These are phyloP conservation scores for Sanghuangporus baumii DNA, from an alignment of 1,284 basidiomycete genomes.

Conservation along the genomic window DNA sequence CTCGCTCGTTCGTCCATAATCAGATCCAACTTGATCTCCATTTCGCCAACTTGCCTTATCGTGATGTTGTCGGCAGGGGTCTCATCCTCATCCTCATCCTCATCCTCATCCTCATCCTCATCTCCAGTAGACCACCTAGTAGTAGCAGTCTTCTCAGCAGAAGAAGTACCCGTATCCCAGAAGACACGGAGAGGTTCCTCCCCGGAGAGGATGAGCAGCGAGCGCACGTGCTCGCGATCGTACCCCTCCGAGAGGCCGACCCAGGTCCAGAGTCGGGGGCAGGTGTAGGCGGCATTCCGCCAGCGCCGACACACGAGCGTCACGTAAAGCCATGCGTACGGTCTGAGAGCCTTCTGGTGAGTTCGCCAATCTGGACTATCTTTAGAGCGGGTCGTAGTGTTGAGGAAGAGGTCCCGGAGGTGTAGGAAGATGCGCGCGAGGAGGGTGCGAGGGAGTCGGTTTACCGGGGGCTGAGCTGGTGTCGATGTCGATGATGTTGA, in stretches of 20 bases:
- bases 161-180: not conserved
- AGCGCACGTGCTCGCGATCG: not conserved
- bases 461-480: not conserved
- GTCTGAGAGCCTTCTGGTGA: not conserved
- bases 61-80: too few species aligned
- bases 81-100: not conserved
- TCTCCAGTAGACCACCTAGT: not conserved
- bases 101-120: not conserved
- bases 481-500: not conserved
- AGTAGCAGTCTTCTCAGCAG: not conserved
- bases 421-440: not conserved
- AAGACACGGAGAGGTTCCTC: not conserved
- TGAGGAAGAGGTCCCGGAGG: not conserved
- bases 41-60: not conserved
- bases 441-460: not conserved
- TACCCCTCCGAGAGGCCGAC: not conserved
- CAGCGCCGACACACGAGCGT: constrained; percentile 1
- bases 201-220: not conserved
- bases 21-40: not conserved
- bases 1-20: not conserved
- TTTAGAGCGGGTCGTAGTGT: too few species aligned
- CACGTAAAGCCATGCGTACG: not conserved
- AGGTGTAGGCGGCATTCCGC: not conserved
- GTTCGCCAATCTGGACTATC: too few species aligned
- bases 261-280: not conserved